Base-by-base conservation (phyloP, 1,284 basidiomycete species). In the Trametes hirsuta region DNA sequence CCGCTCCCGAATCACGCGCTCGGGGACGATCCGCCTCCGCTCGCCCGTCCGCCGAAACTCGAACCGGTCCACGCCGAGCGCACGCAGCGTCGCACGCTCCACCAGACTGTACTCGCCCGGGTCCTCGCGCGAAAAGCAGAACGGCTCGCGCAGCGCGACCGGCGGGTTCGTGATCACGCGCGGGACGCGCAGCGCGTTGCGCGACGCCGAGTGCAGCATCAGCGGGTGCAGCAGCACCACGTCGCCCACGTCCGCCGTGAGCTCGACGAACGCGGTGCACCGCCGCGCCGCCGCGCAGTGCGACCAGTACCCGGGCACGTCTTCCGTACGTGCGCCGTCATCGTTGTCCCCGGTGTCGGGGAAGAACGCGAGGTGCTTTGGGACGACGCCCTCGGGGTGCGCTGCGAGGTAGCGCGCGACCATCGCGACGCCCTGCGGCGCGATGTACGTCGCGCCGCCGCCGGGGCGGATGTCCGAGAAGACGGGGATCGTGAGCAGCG, bases 161-260 rank as follows among this genome's bases (percentile, higher is more conserved):
- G 84, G 84, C 55, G 85, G 85, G 66, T 87, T 87, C 42, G 84
- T 85, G 68, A 87, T 87, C 57, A 87, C 75, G 53, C 85, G 76
- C 41, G 80, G 81, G 15, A 78, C 68, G 21, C 84, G 80, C 37
- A 80, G 71, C 61, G 81, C 75, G 69, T 88, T 88, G 72, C 81
- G 83, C 42, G 82, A 82, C n/a, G 85, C 85, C 10, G 84, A 81
- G 66, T 87, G 85, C 57, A 85, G 72, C 84, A 86, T 87, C 59
- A 87, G 72, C 45, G 85, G 85, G 71, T 87, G 85, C 73, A 87
- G 74, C 34, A 87, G 76, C 18, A 86, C 79, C 25, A 86, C 85
- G 66, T 87, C 85, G 22, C 85, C 85, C 47, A 81, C 70, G 53
- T 82, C 76, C 47, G 84, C 84, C 0, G 82, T 84, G 70, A 85